phyloP scores from a whole-genome alignment of 169 alveolate genomes.

The Plasmodium knowlesi region DNA sequence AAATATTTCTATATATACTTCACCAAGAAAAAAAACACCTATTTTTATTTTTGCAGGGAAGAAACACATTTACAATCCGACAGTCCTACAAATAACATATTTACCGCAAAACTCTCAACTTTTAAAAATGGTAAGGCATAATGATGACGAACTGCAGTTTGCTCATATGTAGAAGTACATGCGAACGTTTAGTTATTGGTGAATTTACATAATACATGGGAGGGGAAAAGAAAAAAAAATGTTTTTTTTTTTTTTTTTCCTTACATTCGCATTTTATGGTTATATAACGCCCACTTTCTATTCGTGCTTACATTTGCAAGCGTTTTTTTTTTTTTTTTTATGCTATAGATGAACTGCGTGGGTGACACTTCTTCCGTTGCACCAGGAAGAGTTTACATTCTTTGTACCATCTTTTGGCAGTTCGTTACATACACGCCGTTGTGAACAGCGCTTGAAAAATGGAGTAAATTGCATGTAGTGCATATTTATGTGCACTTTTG shows the following conservation, averaged over 20 bases:
- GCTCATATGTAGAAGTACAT: not conserved
- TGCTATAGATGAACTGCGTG: not conserved
- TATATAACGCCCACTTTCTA: too few relatives aligned
- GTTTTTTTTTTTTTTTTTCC: not conserved
- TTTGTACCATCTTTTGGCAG: not conserved
- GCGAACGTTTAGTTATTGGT: not conserved
- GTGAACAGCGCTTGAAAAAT: not conserved
- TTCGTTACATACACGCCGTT: not conserved
- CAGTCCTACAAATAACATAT: conserved; percentile 2
- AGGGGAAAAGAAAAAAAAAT: not conserved
- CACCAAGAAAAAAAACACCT: not conserved
- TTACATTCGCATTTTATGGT: not conserved
- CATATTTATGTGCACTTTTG: not conserved
- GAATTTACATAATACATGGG: not conserved
- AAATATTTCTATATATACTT: not conserved
- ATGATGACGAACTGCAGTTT: not conserved
- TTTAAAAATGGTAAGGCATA: conserved; percentile 16
- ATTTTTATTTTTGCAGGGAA: not conserved
- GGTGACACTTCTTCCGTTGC: not conserved
- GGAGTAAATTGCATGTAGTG: not conserved
- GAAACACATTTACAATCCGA: not conserved
- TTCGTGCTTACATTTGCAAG: not conserved
- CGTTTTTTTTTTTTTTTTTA: not conserved
- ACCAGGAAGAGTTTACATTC: not conserved
- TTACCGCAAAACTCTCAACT: not conserved